These are phyloP conservation scores for Rutstroemia sp. DNA, from an alignment of 2,329 filamentous ascomycete genomes.

Conservation along the genomic window DNA sequence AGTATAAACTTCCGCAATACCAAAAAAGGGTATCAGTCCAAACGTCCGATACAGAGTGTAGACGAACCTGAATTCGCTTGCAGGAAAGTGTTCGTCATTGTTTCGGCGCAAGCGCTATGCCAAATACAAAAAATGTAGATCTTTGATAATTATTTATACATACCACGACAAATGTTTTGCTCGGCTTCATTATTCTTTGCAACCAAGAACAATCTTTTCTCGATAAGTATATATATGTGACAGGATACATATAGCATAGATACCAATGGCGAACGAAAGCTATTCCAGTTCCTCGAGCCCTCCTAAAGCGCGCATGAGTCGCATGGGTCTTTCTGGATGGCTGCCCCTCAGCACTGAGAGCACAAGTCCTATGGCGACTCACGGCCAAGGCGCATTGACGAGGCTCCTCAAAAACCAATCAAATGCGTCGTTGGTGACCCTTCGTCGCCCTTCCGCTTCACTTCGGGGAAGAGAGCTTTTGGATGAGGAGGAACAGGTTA, in stretches of 20 bases:
- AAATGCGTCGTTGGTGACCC: conserved; percentile 19
- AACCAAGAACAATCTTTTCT: neutral
- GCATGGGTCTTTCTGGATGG: conserved; percentile 18
- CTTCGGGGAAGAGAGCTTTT: conserved; percentile 14
- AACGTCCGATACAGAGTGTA: too few species aligned
- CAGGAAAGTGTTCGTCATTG: too few species aligned
- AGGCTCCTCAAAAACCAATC: conserved; percentile 27
- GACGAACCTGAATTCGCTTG: neutral
- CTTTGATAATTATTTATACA: neutral
- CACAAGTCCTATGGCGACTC: conserved; percentile 25
- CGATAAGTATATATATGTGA: neutral
- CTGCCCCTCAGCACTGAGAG: conserved; percentile 24
- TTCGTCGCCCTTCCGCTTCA: conserved; percentile 16
- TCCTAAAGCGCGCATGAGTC: neutral
- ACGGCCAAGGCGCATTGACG: conserved; percentile 25
- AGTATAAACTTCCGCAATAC: too few species aligned
- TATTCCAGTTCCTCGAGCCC: neutral
- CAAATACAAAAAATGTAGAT: too few species aligned
- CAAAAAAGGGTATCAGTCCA: too few species aligned
- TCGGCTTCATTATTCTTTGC: neutral
- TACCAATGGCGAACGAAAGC: conserved; percentile 2
- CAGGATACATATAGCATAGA: neutral
- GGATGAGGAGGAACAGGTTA: conserved; percentile 24
- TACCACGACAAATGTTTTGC: neutral
- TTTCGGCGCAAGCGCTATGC: too few species aligned